Evolutionary conservation across 208 protist genomes (phyloP).

Genomic region (Trypanosoma avium): DNA sequence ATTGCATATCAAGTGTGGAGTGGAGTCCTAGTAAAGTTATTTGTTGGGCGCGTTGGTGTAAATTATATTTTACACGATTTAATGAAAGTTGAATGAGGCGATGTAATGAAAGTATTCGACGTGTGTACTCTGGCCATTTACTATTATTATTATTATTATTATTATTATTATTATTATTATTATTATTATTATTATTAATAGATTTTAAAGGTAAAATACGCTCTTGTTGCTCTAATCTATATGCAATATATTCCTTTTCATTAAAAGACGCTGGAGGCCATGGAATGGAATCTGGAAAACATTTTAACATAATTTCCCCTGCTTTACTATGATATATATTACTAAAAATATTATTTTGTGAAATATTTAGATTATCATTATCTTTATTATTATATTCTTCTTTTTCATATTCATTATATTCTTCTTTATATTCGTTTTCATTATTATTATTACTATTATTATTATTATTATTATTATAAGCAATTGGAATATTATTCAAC

Average conservation of each 20-base stretch:
- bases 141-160: neutral
- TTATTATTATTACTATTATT: neutral
- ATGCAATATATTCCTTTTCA: constrained; percentile 39
- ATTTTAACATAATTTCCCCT: constrained; percentile 32
- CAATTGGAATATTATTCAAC: constrained; percentile 19
- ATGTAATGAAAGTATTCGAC: constrained; percentile 51
- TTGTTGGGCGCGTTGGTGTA: constrained; percentile 69
- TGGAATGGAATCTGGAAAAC: constrained; percentile 38
- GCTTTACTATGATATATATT: neutral
- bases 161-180: constrained; percentile 2
- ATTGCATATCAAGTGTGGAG: constrained; percentile 55
- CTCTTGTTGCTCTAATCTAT: constrained; percentile 47
- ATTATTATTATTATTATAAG: neutral
- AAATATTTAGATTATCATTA: neutral
- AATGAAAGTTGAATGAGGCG: constrained; percentile 55
- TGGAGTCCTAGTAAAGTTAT: constrained; percentile 47
- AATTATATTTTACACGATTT: constrained; percentile 49
- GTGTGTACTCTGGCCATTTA: constrained; percentile 22
- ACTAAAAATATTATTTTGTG: neutral
- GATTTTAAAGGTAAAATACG: constrained; percentile 27
- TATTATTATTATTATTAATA: neutral
- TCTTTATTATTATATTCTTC: neutral
- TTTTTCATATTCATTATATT: neutral
- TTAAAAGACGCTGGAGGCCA: constrained; percentile 76
- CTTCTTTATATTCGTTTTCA: no score